Conservation (phyloP, 805 yeast species). For the Suhomyces vadensis region DNA sequence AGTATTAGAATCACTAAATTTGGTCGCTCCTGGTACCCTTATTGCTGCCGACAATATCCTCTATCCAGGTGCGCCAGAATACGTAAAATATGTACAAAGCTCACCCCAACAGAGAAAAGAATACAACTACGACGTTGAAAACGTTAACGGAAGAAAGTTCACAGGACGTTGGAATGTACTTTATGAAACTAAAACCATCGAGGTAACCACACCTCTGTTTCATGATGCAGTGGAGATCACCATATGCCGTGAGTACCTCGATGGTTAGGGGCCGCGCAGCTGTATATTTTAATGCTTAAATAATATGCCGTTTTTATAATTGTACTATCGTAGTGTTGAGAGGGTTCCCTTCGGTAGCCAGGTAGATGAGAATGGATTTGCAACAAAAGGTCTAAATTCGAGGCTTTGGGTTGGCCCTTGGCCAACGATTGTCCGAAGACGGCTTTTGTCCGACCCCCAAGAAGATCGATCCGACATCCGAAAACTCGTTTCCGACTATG, state of each 20-base stretch:
- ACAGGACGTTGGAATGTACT: constrained; percentile 44
- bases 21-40: constrained; percentile 40
- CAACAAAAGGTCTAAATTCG: no score
- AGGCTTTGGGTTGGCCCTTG: no score
- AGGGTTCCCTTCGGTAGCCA: no score
- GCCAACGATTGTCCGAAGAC: no score
- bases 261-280: no score
- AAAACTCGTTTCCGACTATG: no score
- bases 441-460: no score
- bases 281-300: no score
- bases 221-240: not conserved
- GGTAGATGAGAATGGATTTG: no score
- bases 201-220: not conserved
- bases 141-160: constrained; percentile 28
- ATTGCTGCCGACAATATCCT: constrained; percentile 41
- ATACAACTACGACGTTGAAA: constrained; percentile 25
- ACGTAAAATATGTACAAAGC: constrained; percentile 36
- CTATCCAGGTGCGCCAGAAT: constrained; percentile 41
- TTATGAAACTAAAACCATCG: constrained; percentile 34
- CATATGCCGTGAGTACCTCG: not conserved
- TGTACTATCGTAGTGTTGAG: no score
- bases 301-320: no score
- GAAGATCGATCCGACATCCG: no score
- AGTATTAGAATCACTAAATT: constrained; percentile 39
- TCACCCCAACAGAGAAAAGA: constrained; percentile 38